Percentiles rank a stretch among this genome's conserved stretches.
phyloP scores from a whole-genome alignment of 805 yeast genomes.

The Pichia deserticola region DNA sequence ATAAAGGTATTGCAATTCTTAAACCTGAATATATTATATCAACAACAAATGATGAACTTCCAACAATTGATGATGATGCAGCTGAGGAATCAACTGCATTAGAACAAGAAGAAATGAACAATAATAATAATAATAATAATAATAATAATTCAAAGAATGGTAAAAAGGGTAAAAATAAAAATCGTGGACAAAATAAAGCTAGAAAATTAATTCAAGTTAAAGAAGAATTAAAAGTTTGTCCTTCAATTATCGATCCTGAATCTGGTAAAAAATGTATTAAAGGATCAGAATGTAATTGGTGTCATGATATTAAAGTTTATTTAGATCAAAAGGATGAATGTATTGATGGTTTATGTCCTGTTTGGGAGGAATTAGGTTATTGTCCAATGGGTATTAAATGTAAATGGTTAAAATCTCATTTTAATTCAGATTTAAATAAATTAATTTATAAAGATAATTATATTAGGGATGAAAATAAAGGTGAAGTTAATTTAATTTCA shows the following conservation, averaged over 20 bases:
- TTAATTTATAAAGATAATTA: slow-evolving; percentile 39
- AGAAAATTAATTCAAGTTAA: slow-evolving; percentile 66
- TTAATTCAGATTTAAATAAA: slow-evolving; percentile 36
- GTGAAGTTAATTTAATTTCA: slow-evolving; percentile 59
- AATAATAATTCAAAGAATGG: slow-evolving; percentile 28
- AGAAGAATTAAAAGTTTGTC: slow-evolving; percentile 61
- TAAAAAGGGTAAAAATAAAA: slow-evolving; percentile 27
- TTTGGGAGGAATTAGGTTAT: slow-evolving; percentile 68
- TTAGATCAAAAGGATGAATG: slow-evolving; percentile 62
- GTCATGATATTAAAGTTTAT: slow-evolving; percentile 68
- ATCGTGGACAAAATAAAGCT: slow-evolving; percentile 76
- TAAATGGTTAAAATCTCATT: slow-evolving; percentile 79
- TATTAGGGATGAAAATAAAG: slow-evolving; percentile 19
- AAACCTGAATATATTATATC: slow-evolving; percentile 59
- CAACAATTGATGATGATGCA: slow-evolving; percentile 36
- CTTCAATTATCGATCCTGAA: slow-evolving; percentile 51
- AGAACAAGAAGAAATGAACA: slow-evolving; percentile 11
- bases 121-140: slow-evolving; percentile 22
- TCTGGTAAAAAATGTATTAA: slow-evolving; percentile 42
- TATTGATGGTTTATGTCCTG: slow-evolving; percentile 77
- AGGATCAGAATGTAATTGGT: slow-evolving; percentile 70
- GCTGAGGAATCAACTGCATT: slow-evolving; percentile 31
- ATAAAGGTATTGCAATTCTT: slow-evolving; percentile 64
- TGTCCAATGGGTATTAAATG: slow-evolving; percentile 94
- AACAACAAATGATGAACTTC: slow-evolving; percentile 4